Evolutionary conservation across 345 rosid species (phyloP), one percentile per base, ranked within the genome.

Genomic region (Eucalyptus marginata): DNA sequence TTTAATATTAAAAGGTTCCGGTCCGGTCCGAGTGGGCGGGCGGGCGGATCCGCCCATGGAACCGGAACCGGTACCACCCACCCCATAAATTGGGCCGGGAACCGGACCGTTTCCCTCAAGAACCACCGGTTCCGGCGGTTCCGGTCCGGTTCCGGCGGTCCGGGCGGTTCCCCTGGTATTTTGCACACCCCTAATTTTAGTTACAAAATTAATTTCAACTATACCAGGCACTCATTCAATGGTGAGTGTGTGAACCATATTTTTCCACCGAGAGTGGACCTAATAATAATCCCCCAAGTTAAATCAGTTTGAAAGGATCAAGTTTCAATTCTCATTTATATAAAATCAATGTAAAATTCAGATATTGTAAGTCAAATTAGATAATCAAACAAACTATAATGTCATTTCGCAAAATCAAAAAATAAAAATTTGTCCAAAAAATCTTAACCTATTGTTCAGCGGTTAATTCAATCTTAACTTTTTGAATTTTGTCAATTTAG

Each of bases 391-490:
- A 68, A 31, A 68, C 43, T 68, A 68, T 66, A 66, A 31, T 31
- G 5, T 16, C 20, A 31, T 66, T 66, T 66, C 1, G 24, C 7
- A 17, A 68, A 68, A 33, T 68, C 6, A 68, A 66, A 66, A 66
- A 15, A 2, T 3, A 4, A 66, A 66, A n/a, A 2, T 29, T 64
- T 0, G 9, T n/a, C 5, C 18, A 64, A 7, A 64, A 62, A 64
- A 4, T n/a, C 5, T 7, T 66, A 66, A 15, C 40, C 0, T 66
- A n/a, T 31, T 0, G 0, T 31, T 40, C 31, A 1, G 2, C 0
- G 0, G 3, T 0, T 0, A n/a, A 66, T 14, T 66, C 17, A 5
- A 27, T 62, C 0, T 13, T 62, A 29, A 29, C 3, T 1, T 62
- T 59, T 27, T 62, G 0, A 29, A 29, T 62, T 62, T 12, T 6